phyloP scores from a whole-genome alignment of 768 basidiomycete species.

The Saitozyma sp. region DNA sequence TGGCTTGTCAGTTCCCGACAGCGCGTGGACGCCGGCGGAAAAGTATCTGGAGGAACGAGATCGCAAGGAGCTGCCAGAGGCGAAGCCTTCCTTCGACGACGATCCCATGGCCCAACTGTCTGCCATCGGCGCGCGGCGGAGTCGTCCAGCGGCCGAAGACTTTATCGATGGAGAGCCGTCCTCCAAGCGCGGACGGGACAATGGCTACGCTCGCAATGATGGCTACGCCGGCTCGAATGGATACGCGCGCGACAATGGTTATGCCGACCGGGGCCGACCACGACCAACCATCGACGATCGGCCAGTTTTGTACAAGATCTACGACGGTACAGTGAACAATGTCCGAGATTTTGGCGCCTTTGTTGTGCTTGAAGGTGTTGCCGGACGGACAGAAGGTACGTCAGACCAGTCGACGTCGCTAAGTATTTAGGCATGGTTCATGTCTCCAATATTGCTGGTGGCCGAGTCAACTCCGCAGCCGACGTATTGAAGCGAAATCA shows the following conservation, averaged over 20 bases:
- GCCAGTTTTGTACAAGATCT: conserved; percentile 92
- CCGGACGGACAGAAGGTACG: conserved; percentile 82
- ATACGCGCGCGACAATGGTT: conserved; percentile 35
- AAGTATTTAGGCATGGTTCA: conserved; percentile 82
- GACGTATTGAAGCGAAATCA: conserved; percentile 85
- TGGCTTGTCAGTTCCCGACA: conserved; percentile 78
- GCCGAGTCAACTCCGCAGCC: conserved; percentile 78
- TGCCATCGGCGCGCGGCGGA: conserved; percentile 65
- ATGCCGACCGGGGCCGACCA: conserved; percentile 21
- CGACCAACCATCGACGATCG: conserved; percentile 64
- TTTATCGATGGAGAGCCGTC: conserved; percentile 53
- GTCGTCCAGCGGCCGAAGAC: conserved; percentile 54
- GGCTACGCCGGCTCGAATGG: conserved; percentile 24
- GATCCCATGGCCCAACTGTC: conserved; percentile 79
- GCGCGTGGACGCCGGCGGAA: conserved; percentile 62
- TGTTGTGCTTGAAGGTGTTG: conserved; percentile 80
- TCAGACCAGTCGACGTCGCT: background rate
- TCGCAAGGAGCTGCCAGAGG: conserved; percentile 11
- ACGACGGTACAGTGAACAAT: conserved; percentile 78
- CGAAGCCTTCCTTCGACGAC: conserved; percentile 65
- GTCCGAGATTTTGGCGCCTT: conserved; percentile 97
- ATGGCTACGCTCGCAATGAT: conserved; percentile 45
- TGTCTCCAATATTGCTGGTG: conserved; percentile 81
- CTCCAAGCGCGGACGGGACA: conserved; percentile 61
- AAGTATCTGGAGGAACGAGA: conserved; percentile 38